Conservation (phyloP, 176 grass and related monocot genomes). For the Oryza longistaminata region DNA sequence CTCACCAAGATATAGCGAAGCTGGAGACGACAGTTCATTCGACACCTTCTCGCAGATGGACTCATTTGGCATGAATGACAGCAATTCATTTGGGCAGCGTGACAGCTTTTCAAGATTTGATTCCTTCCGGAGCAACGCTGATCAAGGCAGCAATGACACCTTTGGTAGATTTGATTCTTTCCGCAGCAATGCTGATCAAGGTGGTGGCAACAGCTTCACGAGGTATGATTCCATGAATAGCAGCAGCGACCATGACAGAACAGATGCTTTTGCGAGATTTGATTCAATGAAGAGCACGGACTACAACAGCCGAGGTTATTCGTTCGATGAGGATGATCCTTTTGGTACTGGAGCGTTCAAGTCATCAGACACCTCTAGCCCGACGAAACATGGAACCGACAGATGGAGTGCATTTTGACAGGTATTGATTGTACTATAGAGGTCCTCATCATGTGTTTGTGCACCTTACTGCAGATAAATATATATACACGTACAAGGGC, state of each 20-base stretch:
- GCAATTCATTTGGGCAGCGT: conserved; percentile 36
- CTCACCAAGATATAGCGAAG: conserved; percentile 87
- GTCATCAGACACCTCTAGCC: conserved; percentile 55
- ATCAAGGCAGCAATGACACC: conserved; percentile 44
- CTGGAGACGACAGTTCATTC: conserved; percentile 77
- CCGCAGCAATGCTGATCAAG: conserved; percentile 65
- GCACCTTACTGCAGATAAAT: conserved; percentile 59
- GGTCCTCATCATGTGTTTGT: conserved; percentile 31
- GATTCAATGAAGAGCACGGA: conserved; percentile 80
- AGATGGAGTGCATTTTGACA: conserved; percentile 84
- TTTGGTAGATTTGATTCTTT: conserved; percentile 83
- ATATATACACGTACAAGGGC: conserved; percentile 55
- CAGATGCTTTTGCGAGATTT: conserved; percentile 58
- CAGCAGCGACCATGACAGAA: conserved; percentile 60
- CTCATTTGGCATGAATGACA: conserved; percentile 61
- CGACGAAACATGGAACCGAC: conserved; percentile 79
- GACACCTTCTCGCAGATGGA: conserved; percentile 69
- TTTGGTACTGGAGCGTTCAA: conserved; percentile 76
- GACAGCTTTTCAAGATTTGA: conserved; percentile 72
- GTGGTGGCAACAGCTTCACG: conserved; percentile 50
- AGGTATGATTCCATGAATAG: conserved; percentile 78
- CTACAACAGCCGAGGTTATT: conserved; percentile 50
- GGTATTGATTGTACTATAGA: conserved; percentile 36
- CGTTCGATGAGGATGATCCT: conserved; percentile 66
- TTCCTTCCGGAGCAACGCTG: conserved; percentile 60